These are phyloP conservation scores for Cydonia oblonga DNA, from an alignment of 331 rosid species.

Conservation along the genomic window DNA sequence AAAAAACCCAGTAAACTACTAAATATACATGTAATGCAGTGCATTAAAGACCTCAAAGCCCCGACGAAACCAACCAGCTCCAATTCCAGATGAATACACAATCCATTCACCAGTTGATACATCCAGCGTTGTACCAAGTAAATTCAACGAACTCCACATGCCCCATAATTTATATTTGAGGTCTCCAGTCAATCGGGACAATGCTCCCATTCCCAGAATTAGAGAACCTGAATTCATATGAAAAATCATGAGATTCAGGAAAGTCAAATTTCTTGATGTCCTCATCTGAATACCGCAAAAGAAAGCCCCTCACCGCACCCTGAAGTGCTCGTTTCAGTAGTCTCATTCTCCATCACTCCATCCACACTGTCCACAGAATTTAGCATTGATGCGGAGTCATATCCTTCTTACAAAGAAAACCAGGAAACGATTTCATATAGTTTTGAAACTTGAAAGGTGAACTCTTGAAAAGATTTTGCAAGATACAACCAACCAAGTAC, in stretches of 20 bases:
- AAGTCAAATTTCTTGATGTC: constrained; percentile 7
- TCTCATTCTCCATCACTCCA: constrained; percentile 96
- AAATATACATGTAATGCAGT: neutral
- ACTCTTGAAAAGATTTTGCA: neutral
- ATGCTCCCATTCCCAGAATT: constrained; percentile 98
- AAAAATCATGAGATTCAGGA: constrained; percentile 22
- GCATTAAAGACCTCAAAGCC: neutral
- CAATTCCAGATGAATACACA: constrained; percentile 86
- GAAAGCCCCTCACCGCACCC: constrained; percentile 92
- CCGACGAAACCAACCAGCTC: constrained; percentile 61
- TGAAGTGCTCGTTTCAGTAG: constrained; percentile 97
- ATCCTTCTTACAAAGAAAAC: constrained; percentile 57
- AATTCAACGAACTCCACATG: constrained; percentile 77
- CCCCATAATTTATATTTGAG: constrained; percentile 75
- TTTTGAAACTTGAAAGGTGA: constrained; percentile 15
- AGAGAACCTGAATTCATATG: constrained; percentile 58
- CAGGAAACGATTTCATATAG: constrained; percentile 33
- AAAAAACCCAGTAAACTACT: neutral
- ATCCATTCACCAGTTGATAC: constrained; percentile 85
- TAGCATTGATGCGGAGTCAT: constrained; percentile 67
- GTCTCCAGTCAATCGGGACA: constrained; percentile 82
- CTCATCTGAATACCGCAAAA: constrained; percentile 31
- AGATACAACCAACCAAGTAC: constrained; percentile 7
- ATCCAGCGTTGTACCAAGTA: constrained; percentile 88
- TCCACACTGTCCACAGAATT: constrained; percentile 75